Evolutionary conservation across 371 early-diverging fungal species (phyloP).

Genomic region (Lichtheimia ornata): DNA sequence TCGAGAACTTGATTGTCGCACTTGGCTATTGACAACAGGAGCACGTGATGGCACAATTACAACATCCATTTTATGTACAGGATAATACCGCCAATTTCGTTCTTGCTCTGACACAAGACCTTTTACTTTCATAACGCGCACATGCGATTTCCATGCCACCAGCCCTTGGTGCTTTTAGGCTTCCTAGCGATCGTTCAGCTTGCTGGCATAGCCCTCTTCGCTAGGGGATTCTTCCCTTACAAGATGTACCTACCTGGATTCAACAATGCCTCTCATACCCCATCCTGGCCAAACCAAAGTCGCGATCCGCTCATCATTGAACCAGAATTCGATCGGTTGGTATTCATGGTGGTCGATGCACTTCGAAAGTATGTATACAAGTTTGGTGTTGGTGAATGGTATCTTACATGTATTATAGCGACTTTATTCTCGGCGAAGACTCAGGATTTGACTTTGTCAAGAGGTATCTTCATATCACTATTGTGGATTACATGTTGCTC

Average conservation of each 20-base stretch:
- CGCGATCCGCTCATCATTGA: constrained; percentile 16
- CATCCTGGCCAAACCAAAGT: constrained; percentile 6
- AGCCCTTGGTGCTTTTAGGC: constrained; percentile 1
- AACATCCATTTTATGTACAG: too few species aligned
- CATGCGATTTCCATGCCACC: background rate
- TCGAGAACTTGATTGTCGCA: too few species aligned
- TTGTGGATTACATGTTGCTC: too few species aligned
- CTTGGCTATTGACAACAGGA: too few species aligned
- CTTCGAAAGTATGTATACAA: constrained; percentile 55
- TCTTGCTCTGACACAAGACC: too few species aligned
- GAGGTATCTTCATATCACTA: constrained; percentile 27
- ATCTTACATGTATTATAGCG: constrained; percentile 44
- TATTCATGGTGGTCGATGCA: constrained; percentile 82
- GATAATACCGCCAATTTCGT: too few species aligned
- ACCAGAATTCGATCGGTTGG: constrained; percentile 70
- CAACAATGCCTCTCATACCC: constrained; percentile 29
- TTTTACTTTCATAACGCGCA: background rate
- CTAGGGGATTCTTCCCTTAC: constrained; percentile 80
- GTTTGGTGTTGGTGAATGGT: too few species aligned
- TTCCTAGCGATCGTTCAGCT: constrained; percentile 52
- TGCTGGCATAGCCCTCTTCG: constrained; percentile 64
- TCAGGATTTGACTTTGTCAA: constrained; percentile 69
- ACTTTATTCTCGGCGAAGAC: constrained; percentile 70
- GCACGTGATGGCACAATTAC: too few species aligned
- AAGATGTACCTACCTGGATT: constrained; percentile 68